Base-by-base conservation (phyloP, 1,139 yeast species). In the Debaryomycetaceae sp. region DNA sequence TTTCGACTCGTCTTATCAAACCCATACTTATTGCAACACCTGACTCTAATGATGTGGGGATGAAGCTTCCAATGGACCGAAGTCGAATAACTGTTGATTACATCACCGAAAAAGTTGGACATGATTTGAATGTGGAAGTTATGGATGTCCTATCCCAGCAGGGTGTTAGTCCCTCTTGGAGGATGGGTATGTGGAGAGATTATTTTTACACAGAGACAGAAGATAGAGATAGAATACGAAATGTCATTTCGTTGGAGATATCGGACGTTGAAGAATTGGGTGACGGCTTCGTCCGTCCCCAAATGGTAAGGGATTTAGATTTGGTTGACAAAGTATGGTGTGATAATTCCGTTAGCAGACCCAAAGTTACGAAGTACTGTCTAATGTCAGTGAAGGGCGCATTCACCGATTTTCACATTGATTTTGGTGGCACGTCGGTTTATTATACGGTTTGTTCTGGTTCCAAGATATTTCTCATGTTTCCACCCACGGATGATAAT, bases 341-440 rank as follows among this genome's bases (percentile, higher is more conserved):
- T 17, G 46, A 45, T 22, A 63, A 60, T 29, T 54, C 51, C 22
- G 67, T 69, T 34, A 53, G 54, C 8, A 68, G 81, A 42, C 86
- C 96, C 1, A 81, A 85, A 54, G 95, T 90, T 1, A 80, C 90
- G n/a, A 80, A 83, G 45, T 90, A 89, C 58, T 83, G 96, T 51
- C 68, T 90, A 35, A 90, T 90, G 96, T 86, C 96, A 0, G 96
- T 88, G 0, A 69, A 74, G 37, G 81, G 84, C 46, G 83, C 95
- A 1, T 90, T 81, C 59, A 90, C 97, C 0, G 97, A 90, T 59
- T 90, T 89, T 63, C 97, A 90, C 60, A 73, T 90, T 39, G 97
- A 90, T 62, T 90, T 90, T 63, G 95, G 95, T 2, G 97, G 97
- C 0, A 87, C 97, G 0, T 86, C 93, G 0, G 97, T 90, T 5